A percentile compares a stretch with the other conserved stretches of the same genome.
Conservation (phyloP, 2,329 filamentous ascomycete species). For the Aspergillus sojae region DNA sequence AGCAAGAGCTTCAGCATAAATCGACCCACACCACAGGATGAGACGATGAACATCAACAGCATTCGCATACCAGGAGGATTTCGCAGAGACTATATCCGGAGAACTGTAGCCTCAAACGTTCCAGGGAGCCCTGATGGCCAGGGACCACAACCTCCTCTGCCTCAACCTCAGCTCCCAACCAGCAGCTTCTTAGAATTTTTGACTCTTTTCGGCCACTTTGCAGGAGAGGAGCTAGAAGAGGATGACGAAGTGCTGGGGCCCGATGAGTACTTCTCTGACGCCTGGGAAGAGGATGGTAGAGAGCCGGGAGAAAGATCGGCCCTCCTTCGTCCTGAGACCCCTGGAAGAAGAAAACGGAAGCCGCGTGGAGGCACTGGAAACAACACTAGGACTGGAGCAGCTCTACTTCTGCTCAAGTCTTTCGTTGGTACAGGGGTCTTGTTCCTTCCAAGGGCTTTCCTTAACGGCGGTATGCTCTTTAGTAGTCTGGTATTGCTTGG, state of each 20-base stretch:
- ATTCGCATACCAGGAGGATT: constrained; percentile 96
- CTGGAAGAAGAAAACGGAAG: constrained; percentile 75
- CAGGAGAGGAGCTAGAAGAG: constrained; percentile 93
- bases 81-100: constrained; percentile 82
- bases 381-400: constrained; percentile 76
- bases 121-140: constrained; percentile 43
- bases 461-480: constrained; percentile 97
- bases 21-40: constrained; percentile 76
- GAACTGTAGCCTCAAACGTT: constrained; percentile 62
- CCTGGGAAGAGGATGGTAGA: constrained; percentile 64
- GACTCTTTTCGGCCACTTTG: constrained; percentile 94
- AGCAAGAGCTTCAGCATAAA: constrained; percentile 86
- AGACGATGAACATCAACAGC: constrained; percentile 79
- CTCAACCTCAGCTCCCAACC: constrained; percentile 71
- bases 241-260: constrained; percentile 87
- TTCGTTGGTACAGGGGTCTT: constrained; percentile 96
- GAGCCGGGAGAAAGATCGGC: constrained; percentile 88
- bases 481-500: constrained; percentile 86
- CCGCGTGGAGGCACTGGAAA: constrained; percentile 72
- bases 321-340: constrained; percentile 69
- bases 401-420: constrained; percentile 87
- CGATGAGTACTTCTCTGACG: constrained; percentile 88
- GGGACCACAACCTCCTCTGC: constrained; percentile 38
- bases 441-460: constrained; percentile 87
- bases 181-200: constrained; percentile 95